Conservation (phyloP, 345 rosid genomes). For the Reutealis trisperma region DNA sequence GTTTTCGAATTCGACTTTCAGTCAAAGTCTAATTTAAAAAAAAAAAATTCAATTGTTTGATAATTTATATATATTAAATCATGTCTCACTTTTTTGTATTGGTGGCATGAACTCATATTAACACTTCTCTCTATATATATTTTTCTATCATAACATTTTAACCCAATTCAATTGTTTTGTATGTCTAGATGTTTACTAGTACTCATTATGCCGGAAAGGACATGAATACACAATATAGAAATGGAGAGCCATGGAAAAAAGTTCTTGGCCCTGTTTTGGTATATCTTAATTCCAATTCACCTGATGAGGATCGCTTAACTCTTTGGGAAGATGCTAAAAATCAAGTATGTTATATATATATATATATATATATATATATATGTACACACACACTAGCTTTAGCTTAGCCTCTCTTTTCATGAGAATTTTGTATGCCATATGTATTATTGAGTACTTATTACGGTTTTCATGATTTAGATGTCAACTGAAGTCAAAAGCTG, state of each 20-base stretch:
- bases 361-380: neutral
- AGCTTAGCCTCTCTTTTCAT: neutral
- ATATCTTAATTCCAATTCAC: constrained; percentile 55
- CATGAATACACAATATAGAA: constrained; percentile 22
- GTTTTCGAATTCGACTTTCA: too few species aligned
- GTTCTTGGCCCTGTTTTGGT: constrained; percentile 32
- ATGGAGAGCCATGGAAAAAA: constrained; percentile 38
- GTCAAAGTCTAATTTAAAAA: too few species aligned
- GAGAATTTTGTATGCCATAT: neutral
- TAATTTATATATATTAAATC: too few species aligned
- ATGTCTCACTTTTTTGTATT: too few species aligned
- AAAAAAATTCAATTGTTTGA: neutral
- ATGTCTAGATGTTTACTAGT: constrained; percentile 26
- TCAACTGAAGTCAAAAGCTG: constrained; percentile 52
- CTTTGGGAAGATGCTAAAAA: constrained; percentile 29
- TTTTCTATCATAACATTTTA: neutral
- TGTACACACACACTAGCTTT: too few species aligned
- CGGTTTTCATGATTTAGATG: constrained; percentile 29
- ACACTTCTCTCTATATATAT: neutral
- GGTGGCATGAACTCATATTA: neutral
- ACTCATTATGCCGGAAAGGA: constrained; percentile 31
- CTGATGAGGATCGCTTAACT: neutral
- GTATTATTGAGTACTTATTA: neutral
- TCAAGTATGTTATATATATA: constrained; percentile 6
- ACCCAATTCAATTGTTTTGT: neutral